These are phyloP conservation scores for Colletotrichum ledebouriae DNA, from an alignment of 2,329 filamentous ascomycete genomes.

Conservation along the genomic window DNA sequence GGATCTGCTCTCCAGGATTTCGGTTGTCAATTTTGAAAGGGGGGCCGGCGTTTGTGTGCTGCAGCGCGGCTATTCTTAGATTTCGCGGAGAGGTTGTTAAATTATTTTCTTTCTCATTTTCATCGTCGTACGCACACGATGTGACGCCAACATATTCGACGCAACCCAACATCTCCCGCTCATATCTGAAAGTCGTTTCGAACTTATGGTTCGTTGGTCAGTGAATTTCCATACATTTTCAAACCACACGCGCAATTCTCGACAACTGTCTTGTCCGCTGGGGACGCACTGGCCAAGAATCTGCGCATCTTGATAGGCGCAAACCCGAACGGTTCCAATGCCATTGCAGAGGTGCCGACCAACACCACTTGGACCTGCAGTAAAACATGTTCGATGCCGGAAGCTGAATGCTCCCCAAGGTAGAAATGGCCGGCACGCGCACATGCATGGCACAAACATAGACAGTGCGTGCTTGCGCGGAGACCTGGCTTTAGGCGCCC, in stretches of 20 bases:
- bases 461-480: slow-evolving; percentile 12
- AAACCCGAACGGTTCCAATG: not conserved
- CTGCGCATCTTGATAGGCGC: slow-evolving; percentile 4
- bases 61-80: slow-evolving; percentile 41
- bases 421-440: slow-evolving; percentile 17
- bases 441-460: slow-evolving; percentile 17
- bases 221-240: slow-evolving; percentile 4
- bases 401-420: slow-evolving; percentile 8
- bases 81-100: slow-evolving; percentile 10
- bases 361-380: slow-evolving; percentile 25
- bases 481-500: not conserved
- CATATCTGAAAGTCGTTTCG: slow-evolving; percentile 24
- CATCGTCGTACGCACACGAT: slow-evolving; percentile 27
- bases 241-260: not conserved
- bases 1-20: slow-evolving; percentile 43
- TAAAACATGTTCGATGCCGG: slow-evolving; percentile 19
- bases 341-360: not conserved
- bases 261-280: not conserved
- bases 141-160: slow-evolving; percentile 31
- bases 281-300: not conserved
- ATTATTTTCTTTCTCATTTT: not conserved
- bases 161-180: slow-evolving; percentile 20
- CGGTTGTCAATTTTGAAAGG: slow-evolving; percentile 30
- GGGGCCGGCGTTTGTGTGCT: slow-evolving; percentile 34
- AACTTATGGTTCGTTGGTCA: slow-evolving; percentile 14